A percentile compares a stretch with the other conserved stretches of the same genome.
phyloP scores from a whole-genome alignment of 2,329 filamentous ascomycete genomes.

The Leptographium wingfieldii region DNA sequence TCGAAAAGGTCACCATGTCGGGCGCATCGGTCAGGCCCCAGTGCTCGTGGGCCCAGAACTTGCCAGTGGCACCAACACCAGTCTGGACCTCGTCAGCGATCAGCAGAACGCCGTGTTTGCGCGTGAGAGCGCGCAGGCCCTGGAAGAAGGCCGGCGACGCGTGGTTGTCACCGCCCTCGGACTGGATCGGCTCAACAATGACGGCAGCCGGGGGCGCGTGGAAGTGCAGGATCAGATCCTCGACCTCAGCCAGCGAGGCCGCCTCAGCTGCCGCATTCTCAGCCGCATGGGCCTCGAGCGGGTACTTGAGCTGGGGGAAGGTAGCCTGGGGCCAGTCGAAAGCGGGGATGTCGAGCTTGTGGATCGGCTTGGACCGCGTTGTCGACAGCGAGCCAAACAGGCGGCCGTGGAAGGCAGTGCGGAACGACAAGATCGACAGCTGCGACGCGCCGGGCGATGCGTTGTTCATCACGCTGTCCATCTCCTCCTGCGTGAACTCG shows the following conservation, averaged over 20 bases:
- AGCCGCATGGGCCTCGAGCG: slow-evolving; percentile 62
- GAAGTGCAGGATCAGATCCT: slow-evolving; percentile 67
- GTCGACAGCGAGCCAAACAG: slow-evolving; percentile 80
- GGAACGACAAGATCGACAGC: slow-evolving; percentile 81
- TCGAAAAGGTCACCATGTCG: slow-evolving; percentile 90
- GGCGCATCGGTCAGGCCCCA: slow-evolving; percentile 70
- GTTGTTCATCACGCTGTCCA: slow-evolving; percentile 68
- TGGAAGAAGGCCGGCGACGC: slow-evolving; percentile 79
- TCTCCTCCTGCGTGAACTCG: slow-evolving; percentile 69
- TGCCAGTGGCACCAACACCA: slow-evolving; percentile 80
- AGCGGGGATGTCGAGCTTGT: slow-evolving; percentile 88
- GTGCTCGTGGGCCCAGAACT: slow-evolving; percentile 96
- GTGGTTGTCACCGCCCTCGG: slow-evolving; percentile 90
- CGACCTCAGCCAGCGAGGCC: slow-evolving; percentile 69
- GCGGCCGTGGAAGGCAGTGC: slow-evolving; percentile 78
- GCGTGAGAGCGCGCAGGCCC: slow-evolving; percentile 66
- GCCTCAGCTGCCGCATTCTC: slow-evolving; percentile 77
- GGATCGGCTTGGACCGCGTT: slow-evolving; percentile 83
- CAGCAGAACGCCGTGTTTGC: slow-evolving; percentile 64
- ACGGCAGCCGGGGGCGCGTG: slow-evolving; percentile 71
- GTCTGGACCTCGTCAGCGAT: slow-evolving; percentile 95
- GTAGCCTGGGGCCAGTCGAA: slow-evolving; percentile 91
- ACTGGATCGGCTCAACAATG: slow-evolving; percentile 83
- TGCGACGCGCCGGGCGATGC: slow-evolving; percentile 59
- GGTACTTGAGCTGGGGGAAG: slow-evolving; percentile 79